Base-by-base conservation (phyloP, 495 filamentous ascomycete genomes). In the Daldinia caldariorum region DNA sequence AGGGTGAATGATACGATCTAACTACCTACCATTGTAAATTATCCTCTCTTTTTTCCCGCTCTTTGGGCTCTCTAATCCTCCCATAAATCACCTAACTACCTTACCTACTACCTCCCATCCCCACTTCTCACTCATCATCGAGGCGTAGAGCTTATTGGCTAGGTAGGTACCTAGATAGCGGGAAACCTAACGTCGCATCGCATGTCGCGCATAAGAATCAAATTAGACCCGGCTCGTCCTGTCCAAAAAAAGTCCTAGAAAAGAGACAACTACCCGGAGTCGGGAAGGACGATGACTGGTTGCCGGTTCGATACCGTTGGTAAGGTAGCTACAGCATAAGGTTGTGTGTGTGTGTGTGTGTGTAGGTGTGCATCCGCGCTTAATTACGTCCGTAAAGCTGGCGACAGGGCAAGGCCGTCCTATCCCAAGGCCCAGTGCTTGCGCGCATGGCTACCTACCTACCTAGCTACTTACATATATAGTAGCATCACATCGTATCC, bases 121-220 rank as follows among this genome's bases (percentile, higher is more conserved):
- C 26, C 26, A 26, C 1, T 26, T 26, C 26, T 26, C n/a, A 43
- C n/a, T 50, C 32, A 26, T 26, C 43, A 35, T 41, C 18, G n/a
- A 31, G 22, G 29, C 18, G 16, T 26, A 35, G 26, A 26, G 41
- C 1, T 58, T 26, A 26, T 26, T 26, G 3, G 26, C 26, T 26
- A 26, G 60, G 51, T 59, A 70, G 62, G 66, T 66, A 50, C 57
- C 41, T 59, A 70, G 62, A 70, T 66, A 50, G 62, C 41, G 50
- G n/a, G n/a, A 58, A 43, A 3, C 1, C 26, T 3, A 3, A 53
- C 62, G 67, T 70, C 56, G 57, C 62, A 70, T 66, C 38, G 66
- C 57, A 59, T 58, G 16, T 16, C 16, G 43, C 4, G 43, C 43
- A 8, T 47, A 18, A 9, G 3, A 22, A 55, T 55, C 37, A 54